Base-by-base conservation (phyloP, 2,329 filamentous ascomycete genomes). In the Fusarium ramigenum region DNA sequence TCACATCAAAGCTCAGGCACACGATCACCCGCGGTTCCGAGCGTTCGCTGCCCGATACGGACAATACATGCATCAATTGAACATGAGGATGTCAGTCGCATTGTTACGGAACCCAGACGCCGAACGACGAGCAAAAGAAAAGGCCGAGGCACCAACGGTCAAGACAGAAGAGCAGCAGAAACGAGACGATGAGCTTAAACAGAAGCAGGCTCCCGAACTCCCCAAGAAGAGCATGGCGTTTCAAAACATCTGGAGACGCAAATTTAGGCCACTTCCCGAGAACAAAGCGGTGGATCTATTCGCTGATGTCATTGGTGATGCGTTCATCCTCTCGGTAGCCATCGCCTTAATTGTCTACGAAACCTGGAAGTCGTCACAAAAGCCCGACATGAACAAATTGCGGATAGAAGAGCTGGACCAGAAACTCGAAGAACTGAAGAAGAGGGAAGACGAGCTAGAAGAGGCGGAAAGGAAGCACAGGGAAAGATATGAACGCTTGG, bases 201-300 rank as follows among this genome's bases (percentile, higher is more conserved):
- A 83, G 52, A 82, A 84, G 28, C 72, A 77, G n/a, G 82, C 52
- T 60, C 53, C 79, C 63, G 75, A 80, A 70, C 52, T 56, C 15
- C 70, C 52, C 44, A 76, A 80, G 74, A 73, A 72, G 30, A 78
- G 66, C 19, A 64, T 78, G 14, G 77, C 79, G 8, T 82, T 85
- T 52, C 84, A 84, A 49, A 91, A 86, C 73, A 82, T 92, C 16
- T 92, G 90, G 90, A 86, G 78, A 67, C 87, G 90, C 66, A 89
- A 88, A 77, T 92, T 92, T 77, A 83, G 90, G 58, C 80, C 89
- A 11, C 82, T 92, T n/a, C 89, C 90, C 15, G 90, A 92, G 77
- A 84, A 80, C 21, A 92, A 92, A 80, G 90, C 90, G 14, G 90
- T 92, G 16, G 90, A 92, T 75, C 81, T 92, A 12, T 92, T 92